Evolutionary conservation across 495 filamentous ascomycete genomes (phyloP).

Genomic region (Penicillium samsonianum): DNA sequence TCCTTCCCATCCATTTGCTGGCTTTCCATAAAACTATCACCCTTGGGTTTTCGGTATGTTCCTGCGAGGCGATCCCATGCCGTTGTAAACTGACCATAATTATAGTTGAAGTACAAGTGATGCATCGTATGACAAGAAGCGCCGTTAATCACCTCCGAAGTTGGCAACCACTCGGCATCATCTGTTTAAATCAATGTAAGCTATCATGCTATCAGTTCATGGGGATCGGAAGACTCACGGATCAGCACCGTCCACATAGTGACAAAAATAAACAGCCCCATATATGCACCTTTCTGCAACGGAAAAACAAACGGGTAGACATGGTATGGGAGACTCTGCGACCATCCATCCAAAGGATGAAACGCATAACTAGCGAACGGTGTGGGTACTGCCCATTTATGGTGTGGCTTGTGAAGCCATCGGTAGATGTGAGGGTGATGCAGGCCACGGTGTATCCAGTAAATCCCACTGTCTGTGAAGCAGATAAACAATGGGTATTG

Average conservation of each 20-base stretch:
- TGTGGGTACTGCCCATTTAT: slow-evolving; percentile 98
- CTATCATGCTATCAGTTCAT: background rate
- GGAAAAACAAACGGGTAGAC: slow-evolving; percentile 89
- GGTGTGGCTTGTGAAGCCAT: slow-evolving; percentile 88
- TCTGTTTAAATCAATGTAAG: slow-evolving; percentile 35
- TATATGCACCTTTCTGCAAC: slow-evolving; percentile 83
- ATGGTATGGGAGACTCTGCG: slow-evolving; percentile 91
- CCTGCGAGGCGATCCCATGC: slow-evolving; percentile 88
- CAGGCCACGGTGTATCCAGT: slow-evolving; percentile 86
- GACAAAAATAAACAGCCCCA: slow-evolving; percentile 82
- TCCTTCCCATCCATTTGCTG: background rate
- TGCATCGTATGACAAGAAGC: slow-evolving; percentile 95
- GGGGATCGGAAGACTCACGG: slow-evolving; percentile 38
- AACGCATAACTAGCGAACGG: slow-evolving; percentile 91
- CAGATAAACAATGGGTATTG: slow-evolving; percentile 88
- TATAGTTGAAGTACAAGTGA: slow-evolving; percentile 96
- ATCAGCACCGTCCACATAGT: slow-evolving; percentile 97
- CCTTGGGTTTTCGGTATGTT: slow-evolving; percentile 73
- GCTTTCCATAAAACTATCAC: slow-evolving; percentile 21
- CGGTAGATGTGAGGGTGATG: slow-evolving; percentile 84
- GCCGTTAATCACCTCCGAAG: slow-evolving; percentile 82
- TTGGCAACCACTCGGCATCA: slow-evolving; percentile 87
- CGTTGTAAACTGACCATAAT: slow-evolving; percentile 94
- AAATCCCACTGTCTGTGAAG: slow-evolving; percentile 91
- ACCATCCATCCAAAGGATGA: slow-evolving; percentile 88